phyloP scores from a whole-genome alignment of 78 protist species.

The Dictyostelium discoideum region DNA sequence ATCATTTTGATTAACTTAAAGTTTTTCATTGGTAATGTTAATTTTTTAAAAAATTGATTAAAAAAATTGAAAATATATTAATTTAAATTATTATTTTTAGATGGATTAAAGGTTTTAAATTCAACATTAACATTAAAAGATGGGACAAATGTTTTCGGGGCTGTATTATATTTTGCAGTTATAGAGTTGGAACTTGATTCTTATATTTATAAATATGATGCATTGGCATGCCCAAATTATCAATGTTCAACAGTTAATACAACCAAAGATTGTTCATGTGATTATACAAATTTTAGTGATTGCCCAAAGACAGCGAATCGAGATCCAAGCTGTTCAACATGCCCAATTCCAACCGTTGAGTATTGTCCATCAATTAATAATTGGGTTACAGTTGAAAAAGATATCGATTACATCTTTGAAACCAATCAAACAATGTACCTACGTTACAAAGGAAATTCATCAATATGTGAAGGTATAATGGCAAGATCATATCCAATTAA shows the following conservation, averaged over 20 bases:
- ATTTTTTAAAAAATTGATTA: too few relatives aligned
- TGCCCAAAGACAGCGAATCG: background rate
- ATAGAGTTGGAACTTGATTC: conserved; percentile 37
- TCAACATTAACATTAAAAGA: background rate
- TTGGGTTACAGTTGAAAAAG: conserved; percentile 3
- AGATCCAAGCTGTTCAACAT: background rate
- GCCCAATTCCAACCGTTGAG: background rate
- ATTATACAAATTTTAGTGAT: conserved; percentile 3
- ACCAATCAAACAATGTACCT: background rate
- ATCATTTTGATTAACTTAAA: background rate
- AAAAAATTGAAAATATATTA: too few relatives aligned
- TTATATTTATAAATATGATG: background rate
- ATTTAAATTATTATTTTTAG: too few relatives aligned
- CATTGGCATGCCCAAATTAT: conserved; percentile 33
- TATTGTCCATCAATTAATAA: background rate
- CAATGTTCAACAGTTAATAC: background rate
- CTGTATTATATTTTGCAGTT: conserved; percentile 26
- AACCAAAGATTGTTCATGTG: conserved; percentile 37
- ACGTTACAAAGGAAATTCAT: conserved; percentile 26
- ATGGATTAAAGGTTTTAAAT: background rate
- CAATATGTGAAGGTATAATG: conserved; percentile 35
- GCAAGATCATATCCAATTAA: background rate
- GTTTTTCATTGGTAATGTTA: background rate
- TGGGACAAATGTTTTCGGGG: background rate
- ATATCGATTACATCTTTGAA: background rate